Base-by-base conservation (phyloP, 148 eudicot species). In the Silene conica region DNA sequence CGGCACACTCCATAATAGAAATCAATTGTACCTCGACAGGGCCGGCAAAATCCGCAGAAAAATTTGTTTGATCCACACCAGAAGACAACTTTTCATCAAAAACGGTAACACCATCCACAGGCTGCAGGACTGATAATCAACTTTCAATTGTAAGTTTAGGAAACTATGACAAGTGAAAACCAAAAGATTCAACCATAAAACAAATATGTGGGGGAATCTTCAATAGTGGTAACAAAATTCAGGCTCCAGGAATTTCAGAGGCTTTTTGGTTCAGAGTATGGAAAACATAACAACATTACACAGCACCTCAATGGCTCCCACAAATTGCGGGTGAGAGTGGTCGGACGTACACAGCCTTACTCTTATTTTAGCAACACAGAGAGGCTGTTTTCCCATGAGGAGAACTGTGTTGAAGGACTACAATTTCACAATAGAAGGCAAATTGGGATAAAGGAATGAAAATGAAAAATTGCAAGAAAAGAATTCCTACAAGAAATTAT, bases 61-160 rank as follows among this genome's bases (percentile, higher is more conserved):
- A 80, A 58, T 85, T 85, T 45, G 71, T 77, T 73, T 82, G 86
- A 81, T 73, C 78, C 75, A 76, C 75, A 67, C 78, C 80, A 69
- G 71, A 74, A 69, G 62, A 25, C 14, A 22, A 76, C 73, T 82
- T 88, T 34, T 63, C 82, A 63, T 80, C 80, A 79, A 41, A 41
- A 43, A 78, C 78, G 75, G 63, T 68, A 12, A 46, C 76, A 50
- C 67, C 74, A 68, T 55, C 59, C 56, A 75, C 69, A 41, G 22
- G 83, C 67, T 64, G 80, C 73, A 80, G 82, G 23, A 71, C 97
- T 92, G 89, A 75, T 26, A 80, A 82, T 19, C 71, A 64, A 60
- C 73, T 60, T 43, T 12, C 65, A 25, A 70, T 16, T 54, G 43
- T 66, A 80, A 61, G 74, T 65, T 75, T 63, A 76, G 68, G 8